Percentiles rank a stretch among this genome's conserved stretches.
Conservation (phyloP, 139 green algal genomes). For the Chlorella sp. region DNA sequence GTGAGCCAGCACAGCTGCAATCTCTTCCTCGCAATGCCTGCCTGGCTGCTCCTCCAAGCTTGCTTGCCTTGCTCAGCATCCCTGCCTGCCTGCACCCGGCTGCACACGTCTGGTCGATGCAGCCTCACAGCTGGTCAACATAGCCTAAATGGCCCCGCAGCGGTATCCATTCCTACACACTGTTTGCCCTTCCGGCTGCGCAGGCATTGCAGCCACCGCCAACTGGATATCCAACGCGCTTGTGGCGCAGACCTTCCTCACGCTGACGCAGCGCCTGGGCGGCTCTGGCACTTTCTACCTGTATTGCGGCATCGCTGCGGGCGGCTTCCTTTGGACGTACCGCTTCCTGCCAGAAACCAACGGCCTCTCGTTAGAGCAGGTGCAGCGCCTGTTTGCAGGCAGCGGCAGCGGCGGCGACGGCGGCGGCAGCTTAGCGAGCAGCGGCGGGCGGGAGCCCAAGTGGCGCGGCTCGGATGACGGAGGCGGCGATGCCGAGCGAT, state of each 20-base stretch:
- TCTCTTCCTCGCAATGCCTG: background rate
- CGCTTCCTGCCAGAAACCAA: conserved; percentile 72
- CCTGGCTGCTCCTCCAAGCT: background rate
- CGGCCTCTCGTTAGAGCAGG: conserved; percentile 62
- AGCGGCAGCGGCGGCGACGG: background rate
- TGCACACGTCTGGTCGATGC: too few species aligned
- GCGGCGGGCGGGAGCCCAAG: background rate
- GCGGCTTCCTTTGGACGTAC: conserved; percentile 55
- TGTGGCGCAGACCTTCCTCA: conserved; percentile 74
- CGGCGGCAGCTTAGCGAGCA: background rate
- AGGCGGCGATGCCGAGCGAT: too few species aligned
- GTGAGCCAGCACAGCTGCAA: background rate
- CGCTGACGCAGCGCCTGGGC: conserved; percentile 57
- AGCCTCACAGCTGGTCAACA: too few species aligned
- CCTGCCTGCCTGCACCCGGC: background rate
- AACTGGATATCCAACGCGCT: conserved; percentile 82
- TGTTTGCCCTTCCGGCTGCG: too few species aligned
- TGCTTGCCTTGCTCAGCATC: background rate
- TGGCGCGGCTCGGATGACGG: background rate
- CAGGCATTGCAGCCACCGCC: conserved; percentile 64
- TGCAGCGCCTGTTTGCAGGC: conserved; percentile 44
- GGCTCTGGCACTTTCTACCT: conserved; percentile 60
- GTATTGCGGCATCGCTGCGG: conserved; percentile 52
- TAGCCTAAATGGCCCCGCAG: too few species aligned
- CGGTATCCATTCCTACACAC: too few species aligned